phyloP scores from a whole-genome alignment of 495 filamentous ascomycete genomes.

The Cryomyces minteri region DNA sequence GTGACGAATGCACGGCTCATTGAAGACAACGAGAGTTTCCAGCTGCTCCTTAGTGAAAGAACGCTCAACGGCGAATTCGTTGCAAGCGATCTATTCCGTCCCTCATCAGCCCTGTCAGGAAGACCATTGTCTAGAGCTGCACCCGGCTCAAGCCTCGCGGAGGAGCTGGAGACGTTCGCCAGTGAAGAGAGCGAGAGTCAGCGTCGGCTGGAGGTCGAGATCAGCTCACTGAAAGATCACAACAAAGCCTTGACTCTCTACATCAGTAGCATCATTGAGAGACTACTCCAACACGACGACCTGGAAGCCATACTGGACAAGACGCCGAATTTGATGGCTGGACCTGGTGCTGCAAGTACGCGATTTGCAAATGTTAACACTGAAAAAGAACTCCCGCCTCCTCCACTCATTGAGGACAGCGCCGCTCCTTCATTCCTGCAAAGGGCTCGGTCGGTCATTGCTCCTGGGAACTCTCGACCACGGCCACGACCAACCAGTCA shows the following conservation, averaged over 20 bases:
- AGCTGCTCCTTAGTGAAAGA: constrained; percentile 79
- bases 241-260: constrained; percentile 95
- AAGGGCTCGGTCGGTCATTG: constrained; percentile 54
- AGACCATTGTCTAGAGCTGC: constrained; percentile 12
- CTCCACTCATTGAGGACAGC: constrained; percentile 28
- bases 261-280: constrained; percentile 95
- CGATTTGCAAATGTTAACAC: constrained; percentile 21
- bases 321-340: constrained; percentile 25
- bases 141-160: constrained; percentile 47
- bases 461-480: constrained; percentile 23
- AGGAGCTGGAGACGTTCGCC: constrained; percentile 55
- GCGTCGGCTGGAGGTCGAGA: constrained; percentile 56
- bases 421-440: constrained; percentile 37
- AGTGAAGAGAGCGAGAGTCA: constrained; percentile 23
- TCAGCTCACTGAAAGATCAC: constrained; percentile 72
- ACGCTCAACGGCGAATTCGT: constrained; percentile 88
- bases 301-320: constrained; percentile 87
- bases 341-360: constrained; percentile 21
- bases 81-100: constrained; percentile 62
- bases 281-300: constrained; percentile 80
- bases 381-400: constrained; percentile 75
- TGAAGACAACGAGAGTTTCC: constrained; percentile 98
- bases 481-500: constrained; percentile 43
- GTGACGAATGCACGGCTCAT: constrained; percentile 89
- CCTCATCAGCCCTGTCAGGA: constrained; percentile 9